These are phyloP conservation scores for Botrytis fabae DNA, from an alignment of 2,329 filamentous ascomycete genomes.

Conservation along the genomic window DNA sequence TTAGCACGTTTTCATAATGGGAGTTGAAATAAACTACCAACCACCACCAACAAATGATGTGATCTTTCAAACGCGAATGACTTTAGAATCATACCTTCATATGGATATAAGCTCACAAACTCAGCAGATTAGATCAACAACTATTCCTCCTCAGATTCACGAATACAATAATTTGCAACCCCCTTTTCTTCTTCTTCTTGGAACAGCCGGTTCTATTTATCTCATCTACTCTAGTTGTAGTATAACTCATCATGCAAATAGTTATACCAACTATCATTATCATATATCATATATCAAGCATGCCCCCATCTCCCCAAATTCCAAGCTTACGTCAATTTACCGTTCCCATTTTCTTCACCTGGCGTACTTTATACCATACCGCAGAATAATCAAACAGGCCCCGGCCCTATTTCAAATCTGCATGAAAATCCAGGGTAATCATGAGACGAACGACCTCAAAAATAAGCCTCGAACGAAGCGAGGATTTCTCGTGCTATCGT, in stretches of 20 bases:
- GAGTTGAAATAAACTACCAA: not conserved
- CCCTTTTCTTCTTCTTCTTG: not conserved
- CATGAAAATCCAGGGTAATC: not conserved
- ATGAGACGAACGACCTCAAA: not conserved
- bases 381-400: not conserved
- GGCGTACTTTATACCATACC: not conserved
- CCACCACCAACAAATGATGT: not conserved
- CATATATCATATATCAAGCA: not conserved
- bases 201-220: not conserved
- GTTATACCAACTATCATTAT: not conserved
- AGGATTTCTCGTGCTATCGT: not conserved
- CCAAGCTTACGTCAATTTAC: not conserved
- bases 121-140: not conserved
- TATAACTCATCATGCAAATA: not conserved
- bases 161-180: not conserved
- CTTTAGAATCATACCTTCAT: not conserved
- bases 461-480: not conserved
- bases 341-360: not conserved
- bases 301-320: not conserved
- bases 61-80: not conserved
- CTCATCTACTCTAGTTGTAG: not conserved
- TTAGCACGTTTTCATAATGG: not conserved
- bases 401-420: not conserved
- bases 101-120: not conserved
- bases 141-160: not conserved